Evolutionary conservation across 2,329 filamentous ascomycete species (phyloP).

Genomic region (Aspergillus spinulosporus): DNA sequence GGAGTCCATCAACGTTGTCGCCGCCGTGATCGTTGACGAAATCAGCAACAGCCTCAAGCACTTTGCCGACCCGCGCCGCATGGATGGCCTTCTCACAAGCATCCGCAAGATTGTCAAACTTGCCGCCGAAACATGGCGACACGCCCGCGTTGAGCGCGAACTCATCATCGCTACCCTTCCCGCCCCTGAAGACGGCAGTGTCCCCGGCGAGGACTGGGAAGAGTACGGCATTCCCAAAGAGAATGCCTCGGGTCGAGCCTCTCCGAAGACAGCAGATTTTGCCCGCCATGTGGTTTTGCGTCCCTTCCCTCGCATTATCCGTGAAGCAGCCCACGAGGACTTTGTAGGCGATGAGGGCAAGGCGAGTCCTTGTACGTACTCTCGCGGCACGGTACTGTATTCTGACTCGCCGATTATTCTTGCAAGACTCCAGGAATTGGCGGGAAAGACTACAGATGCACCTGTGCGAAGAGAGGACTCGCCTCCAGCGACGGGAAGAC

Average conservation of each 20-base stretch:
- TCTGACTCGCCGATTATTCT: conserved; percentile 49
- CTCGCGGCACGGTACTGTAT: conserved; percentile 52
- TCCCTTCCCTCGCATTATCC: conserved; percentile 54
- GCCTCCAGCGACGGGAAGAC: conserved; percentile 8
- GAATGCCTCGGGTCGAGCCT: conserved; percentile 8
- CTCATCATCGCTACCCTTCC: conserved; percentile 56
- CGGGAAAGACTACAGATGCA: conserved; percentile 30
- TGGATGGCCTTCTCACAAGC: conserved; percentile 52
- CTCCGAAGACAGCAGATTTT: conserved; percentile 20
- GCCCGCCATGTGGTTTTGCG: conserved; percentile 50
- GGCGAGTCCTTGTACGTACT: conserved; percentile 48
- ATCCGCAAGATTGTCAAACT: conserved; percentile 59
- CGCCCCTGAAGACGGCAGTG: conserved; percentile 36
- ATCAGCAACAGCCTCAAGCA: conserved; percentile 57
- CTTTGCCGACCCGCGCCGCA: conserved; percentile 53
- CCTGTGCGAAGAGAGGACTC: conserved; percentile 13
- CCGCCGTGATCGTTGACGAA: conserved; percentile 57
- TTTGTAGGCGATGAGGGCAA: conserved; percentile 50
- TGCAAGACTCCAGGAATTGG: conserved; percentile 43
- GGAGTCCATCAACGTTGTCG: conserved; percentile 57
- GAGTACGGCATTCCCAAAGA: conserved; percentile 35
- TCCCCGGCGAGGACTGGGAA: conserved; percentile 39
- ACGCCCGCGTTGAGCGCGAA: conserved; percentile 58
- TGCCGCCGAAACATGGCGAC: conserved; percentile 60
- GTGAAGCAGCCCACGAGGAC: conserved; percentile 53